A percentile compares a stretch with the other conserved stretches of the same genome.
Conservation (phyloP, 768 basidiomycete genomes). For the Pleurotus salmoneostramineus region DNA sequence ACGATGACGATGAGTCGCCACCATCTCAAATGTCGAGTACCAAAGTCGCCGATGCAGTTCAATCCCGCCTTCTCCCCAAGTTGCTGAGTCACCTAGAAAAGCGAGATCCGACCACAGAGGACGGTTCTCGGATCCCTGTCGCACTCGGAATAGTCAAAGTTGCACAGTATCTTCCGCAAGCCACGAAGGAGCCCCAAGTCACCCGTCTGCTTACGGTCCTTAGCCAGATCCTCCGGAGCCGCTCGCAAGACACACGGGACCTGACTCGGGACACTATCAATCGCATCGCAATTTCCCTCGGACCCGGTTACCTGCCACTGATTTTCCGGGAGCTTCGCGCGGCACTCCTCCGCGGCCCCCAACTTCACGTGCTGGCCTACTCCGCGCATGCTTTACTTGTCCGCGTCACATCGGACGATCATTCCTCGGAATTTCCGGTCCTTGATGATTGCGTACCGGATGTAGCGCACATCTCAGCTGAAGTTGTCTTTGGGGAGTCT, state of each 20-base stretch:
- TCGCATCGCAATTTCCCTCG: slow-evolving; percentile 71
- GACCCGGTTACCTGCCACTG: slow-evolving; percentile 67
- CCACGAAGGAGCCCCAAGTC: slow-evolving; percentile 63
- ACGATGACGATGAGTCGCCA: slow-evolving; percentile 16
- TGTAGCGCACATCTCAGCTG: slow-evolving; percentile 75
- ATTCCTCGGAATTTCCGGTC: slow-evolving; percentile 47
- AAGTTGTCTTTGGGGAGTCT: slow-evolving; percentile 93
- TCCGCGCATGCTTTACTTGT: slow-evolving; percentile 77
- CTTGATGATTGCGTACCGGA: slow-evolving; percentile 80
- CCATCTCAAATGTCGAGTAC: slow-evolving; percentile 16
- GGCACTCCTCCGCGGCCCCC: slow-evolving; percentile 87
- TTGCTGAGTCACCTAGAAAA: slow-evolving; percentile 81
- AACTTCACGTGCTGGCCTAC: slow-evolving; percentile 88
- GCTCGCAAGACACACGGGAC: slow-evolving; percentile 90
- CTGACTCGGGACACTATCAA: slow-evolving; percentile 78
- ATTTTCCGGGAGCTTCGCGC: slow-evolving; percentile 79
- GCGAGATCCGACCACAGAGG: slow-evolving; percentile 74
- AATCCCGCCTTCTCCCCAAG: slow-evolving; percentile 69
- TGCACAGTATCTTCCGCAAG: slow-evolving; percentile 71
- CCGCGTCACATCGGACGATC: slow-evolving; percentile 67
- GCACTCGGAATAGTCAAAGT: slow-evolving; percentile 84
- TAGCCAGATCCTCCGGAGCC: slow-evolving; percentile 88
- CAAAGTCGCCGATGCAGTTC: slow-evolving; percentile 73
- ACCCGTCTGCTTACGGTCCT: slow-evolving; percentile 77
- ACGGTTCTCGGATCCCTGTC: slow-evolving; percentile 83